phyloP scores from a whole-genome alignment of 495 filamentous ascomycete species.

The Neurospora sp. region DNA sequence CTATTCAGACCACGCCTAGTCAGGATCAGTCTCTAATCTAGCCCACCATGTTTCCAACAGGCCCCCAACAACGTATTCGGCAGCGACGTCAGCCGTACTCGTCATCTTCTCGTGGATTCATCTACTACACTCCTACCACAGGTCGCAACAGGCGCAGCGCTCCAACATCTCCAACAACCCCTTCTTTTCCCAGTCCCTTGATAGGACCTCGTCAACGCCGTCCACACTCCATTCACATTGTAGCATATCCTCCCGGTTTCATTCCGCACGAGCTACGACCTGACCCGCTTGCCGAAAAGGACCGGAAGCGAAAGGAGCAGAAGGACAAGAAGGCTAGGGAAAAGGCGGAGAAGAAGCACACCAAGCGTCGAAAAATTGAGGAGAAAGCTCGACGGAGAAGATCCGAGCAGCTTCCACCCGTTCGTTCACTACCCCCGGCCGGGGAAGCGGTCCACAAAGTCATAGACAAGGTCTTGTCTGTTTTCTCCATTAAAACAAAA shows the following conservation, averaged over 20 bases:
- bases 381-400: constrained; percentile 15
- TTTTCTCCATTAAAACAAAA: constrained; percentile 21
- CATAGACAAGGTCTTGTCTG: constrained; percentile 32
- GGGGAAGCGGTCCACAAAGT: constrained; percentile 21
- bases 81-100: constrained; percentile 24
- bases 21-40: constrained; percentile 11
- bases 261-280: constrained; percentile 39
- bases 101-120: constrained; percentile 25
- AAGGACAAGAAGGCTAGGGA: constrained; percentile 18
- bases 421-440: constrained; percentile 21
- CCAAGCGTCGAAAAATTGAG: constrained; percentile 10
- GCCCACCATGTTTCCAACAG: constrained; percentile 19
- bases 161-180: not conserved
- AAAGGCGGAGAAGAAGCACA: constrained; percentile 16
- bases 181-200: constrained; percentile 35
- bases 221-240: constrained; percentile 46
- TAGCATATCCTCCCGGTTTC: constrained; percentile 43
- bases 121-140: constrained; percentile 32
- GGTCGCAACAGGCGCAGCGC: constrained; percentile 21
- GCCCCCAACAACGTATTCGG: constrained; percentile 21
- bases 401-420: constrained; percentile 18
- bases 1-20: not conserved
- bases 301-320: constrained; percentile 15
- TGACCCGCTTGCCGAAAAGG: constrained; percentile 8
- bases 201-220: constrained; percentile 42